A percentile compares a stretch with the other conserved stretches of the same genome.
These are phyloP conservation scores for Conoideocrella luteorostrata DNA, from an alignment of 2,329 filamentous ascomycete genomes.

Conservation along the genomic window DNA sequence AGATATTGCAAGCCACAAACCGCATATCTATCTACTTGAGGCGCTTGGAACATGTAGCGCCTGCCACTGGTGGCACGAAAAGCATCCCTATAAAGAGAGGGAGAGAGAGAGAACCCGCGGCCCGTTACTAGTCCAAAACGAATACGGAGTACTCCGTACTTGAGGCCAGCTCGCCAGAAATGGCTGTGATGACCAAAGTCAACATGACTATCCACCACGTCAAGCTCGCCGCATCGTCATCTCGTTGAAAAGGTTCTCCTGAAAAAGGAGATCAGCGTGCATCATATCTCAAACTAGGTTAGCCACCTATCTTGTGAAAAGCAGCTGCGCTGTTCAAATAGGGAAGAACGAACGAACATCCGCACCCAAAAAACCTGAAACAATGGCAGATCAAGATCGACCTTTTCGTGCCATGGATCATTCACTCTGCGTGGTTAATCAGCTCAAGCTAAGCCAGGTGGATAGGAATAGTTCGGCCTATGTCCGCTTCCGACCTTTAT, in stretches of 20 bases:
- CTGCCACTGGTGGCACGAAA: too few relatives aligned
- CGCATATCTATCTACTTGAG: too few relatives aligned
- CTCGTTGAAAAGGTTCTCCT: background rate
- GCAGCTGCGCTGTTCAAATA: too few relatives aligned
- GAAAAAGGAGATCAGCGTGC: background rate
- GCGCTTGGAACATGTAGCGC: too few relatives aligned
- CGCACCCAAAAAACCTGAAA: slow-evolving; percentile 13
- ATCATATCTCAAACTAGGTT: background rate
- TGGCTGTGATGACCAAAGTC: background rate
- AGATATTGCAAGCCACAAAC: too few relatives aligned
- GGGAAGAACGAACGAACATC: background rate
- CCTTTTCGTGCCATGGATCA: slow-evolving; percentile 4
- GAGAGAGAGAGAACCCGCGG: too few relatives aligned
- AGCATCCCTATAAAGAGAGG: too few relatives aligned
- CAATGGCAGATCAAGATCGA: slow-evolving; percentile 18
- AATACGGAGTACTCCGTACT: too few relatives aligned
- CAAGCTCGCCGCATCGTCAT: background rate
- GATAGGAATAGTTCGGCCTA: background rate
- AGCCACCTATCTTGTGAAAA: background rate
- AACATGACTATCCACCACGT: background rate
- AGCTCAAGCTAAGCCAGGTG: background rate
- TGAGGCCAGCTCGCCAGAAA: too few relatives aligned
- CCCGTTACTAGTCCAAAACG: too few relatives aligned
- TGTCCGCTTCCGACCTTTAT: too few relatives aligned
- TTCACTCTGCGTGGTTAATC: background rate